A percentile compares a stretch with the other conserved stretches of the same genome.
phyloP scores from a whole-genome alignment of 495 filamentous ascomycete genomes.

The Talaromyces ruber region DNA sequence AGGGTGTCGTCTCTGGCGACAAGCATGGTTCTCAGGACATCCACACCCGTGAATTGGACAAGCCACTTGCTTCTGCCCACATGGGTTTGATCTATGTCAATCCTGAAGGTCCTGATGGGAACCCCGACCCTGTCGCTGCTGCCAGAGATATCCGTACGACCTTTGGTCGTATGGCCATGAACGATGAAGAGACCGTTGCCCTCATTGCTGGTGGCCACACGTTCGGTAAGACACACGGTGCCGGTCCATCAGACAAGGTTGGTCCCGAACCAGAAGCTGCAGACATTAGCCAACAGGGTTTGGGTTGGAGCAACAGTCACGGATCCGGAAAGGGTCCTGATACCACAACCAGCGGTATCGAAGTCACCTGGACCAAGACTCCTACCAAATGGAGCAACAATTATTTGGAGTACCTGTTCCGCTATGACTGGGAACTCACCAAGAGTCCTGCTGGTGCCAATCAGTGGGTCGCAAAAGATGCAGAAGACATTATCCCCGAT shows the following conservation, averaged over 20 bases:
- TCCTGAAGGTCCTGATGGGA: conserved; percentile 64
- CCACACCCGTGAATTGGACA: conserved; percentile 51
- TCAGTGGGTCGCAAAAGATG: conserved; percentile 64
- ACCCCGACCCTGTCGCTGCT: conserved; percentile 57
- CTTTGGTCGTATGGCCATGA: conserved; percentile 70
- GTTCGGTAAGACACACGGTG: conserved; percentile 71
- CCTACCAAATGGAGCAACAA: conserved; percentile 60
- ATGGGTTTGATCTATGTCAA: conserved; percentile 76
- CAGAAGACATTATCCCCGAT: conserved; percentile 56
- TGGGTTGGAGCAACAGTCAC: conserved; percentile 57
- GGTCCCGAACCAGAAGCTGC: conserved; percentile 57
- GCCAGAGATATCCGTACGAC: conserved; percentile 61
- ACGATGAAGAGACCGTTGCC: conserved; percentile 68
- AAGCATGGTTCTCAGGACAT: conserved; percentile 41
- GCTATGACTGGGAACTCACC: conserved; percentile 66
- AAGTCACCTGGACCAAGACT: conserved; percentile 66
- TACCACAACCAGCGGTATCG: conserved; percentile 63
- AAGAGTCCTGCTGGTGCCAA: conserved; percentile 66
- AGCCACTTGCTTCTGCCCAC: conserved; percentile 54
- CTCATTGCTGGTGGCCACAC: conserved; percentile 67
- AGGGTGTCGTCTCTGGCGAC: conserved; percentile 40
- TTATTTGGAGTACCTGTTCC: conserved; percentile 65
- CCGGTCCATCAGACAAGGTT: conserved; percentile 47
- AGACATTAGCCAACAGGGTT: conserved; percentile 50
- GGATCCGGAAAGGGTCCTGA: conserved; percentile 52